Base-by-base conservation (phyloP, 371 early-diverging fungal species). In the Mortierella sp. region DNA sequence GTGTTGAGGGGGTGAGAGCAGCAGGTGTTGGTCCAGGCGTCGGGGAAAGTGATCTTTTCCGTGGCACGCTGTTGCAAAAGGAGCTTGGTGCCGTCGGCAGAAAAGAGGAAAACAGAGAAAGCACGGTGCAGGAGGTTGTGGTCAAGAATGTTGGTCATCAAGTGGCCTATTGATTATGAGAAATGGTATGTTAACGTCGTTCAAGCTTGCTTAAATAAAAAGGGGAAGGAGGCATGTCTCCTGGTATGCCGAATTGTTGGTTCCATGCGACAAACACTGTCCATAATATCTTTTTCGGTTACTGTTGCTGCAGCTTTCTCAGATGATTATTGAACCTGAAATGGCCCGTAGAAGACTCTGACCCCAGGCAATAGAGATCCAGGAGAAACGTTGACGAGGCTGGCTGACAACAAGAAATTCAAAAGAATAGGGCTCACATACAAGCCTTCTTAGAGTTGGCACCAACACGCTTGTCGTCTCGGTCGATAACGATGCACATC, bases 11-110 rank as follows among this genome's bases (percentile, higher is more conserved):
- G 99, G 75, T 99, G 99, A 42, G 95, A 95, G 84, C 99, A 99
- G 84, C 98, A 97, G 9, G 99, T 97, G 84, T 99, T 99, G 56
- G 99, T 98, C 85, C 87, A 97, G 87, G 89, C 90, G 48, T 92
- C 92, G 14, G 99, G 99, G 80, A 99, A 99, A 5, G 99, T 99
- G 81, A 98, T 97, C 83, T 99, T 99, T 73, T 96, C 98, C 15
- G 82, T 79, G 3, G 99, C 93, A 27, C 99, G 92, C 79, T 94
- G 96, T 80, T 99, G 98, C 56, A 97, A 87, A 43, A 99, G 86
- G 14, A 99, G 88, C 64, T 90, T 85, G 66, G 85, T 63, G 41
- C 84, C 82, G 60, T 95, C 89, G 8, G 71, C 61, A 80, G 88
- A 83, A 86, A 99, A 99, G 42, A 97, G 81, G 78, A 99, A 99